Base-by-base conservation (phyloP, 2,329 filamentous ascomycete genomes). In the Pseudogymnoascus sp. region DNA sequence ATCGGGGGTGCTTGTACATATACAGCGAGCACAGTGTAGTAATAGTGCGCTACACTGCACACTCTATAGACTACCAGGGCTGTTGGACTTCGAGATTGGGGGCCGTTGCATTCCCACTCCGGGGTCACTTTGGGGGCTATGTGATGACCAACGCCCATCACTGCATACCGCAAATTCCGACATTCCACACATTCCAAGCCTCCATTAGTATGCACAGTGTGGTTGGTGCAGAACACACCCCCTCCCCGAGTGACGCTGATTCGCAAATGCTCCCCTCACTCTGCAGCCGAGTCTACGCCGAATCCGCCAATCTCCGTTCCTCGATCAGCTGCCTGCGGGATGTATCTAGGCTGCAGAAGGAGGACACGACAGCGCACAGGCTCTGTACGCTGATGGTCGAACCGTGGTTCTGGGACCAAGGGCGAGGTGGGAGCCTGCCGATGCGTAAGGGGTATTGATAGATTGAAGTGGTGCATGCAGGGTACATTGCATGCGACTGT, bases 401-500 rank as follows among this genome's bases (percentile, higher is more conserved):
- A 56, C 47, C 47, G 8, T 56, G 47, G 47, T 33, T 33, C n/a
- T 56, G 47, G 47, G 47, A 56, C 47, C 25, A 56, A 56, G 47
- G 47, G 47, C 25, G 42, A 18, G 12, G 23, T 50, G 7, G 11
- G 18, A 25, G 21, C 21, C 44, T 31, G 23, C 5, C 4, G 47
- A 12, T 18, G n/a, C 10, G 25, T 56, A 56, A 33, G 47, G 42
- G 25, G 25, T 12, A 56, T 18, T 56, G 47, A 33, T 56, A 18
- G 4, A 56, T 53, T 31, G 4, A 8, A 31, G 28, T 7, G 16
- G 25, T 53, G 16, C n/a, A 53, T 53, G 23, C 10, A 16, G 14
- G 5, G 14, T 16, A 53, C 25, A 53, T 53, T 53, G 25, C 23
- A 31, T 53, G 31, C 47, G 7, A 50, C 23, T 8, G 25, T 53